A percentile compares a stretch with the other conserved stretches of the same genome.
Conservation (phyloP, 257 asterid genomes). For the Anisodus tanguticus region DNA sequence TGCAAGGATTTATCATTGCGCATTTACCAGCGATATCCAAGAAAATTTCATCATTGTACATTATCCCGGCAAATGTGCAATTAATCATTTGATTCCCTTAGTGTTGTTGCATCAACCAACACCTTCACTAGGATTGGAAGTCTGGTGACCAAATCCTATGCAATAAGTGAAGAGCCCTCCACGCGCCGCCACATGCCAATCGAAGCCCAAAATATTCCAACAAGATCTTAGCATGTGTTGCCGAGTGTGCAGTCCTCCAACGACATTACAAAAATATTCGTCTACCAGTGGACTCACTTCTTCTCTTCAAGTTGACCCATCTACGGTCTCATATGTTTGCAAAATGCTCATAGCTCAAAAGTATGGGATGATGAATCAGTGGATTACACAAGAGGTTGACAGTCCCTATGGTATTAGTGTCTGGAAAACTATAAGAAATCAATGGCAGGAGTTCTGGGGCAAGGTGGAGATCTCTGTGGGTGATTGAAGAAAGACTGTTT, state of each 20-base stretch:
- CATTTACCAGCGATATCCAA: too few species aligned
- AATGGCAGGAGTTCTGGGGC: too few species aligned
- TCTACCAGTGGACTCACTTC: neutral
- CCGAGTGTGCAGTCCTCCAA: neutral
- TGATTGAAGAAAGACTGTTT: too few species aligned
- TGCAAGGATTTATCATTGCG: too few species aligned
- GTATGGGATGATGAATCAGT: too few species aligned
- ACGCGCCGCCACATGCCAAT: neutral
- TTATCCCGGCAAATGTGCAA: neutral
- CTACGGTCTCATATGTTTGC: neutral
- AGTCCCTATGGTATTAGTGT: too few species aligned
- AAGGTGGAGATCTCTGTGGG: too few species aligned
- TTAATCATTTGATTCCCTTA: neutral
- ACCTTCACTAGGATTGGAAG: neutral
- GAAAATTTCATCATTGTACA: too few species aligned
- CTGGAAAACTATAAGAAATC: too few species aligned
- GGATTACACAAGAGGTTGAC: too few species aligned
- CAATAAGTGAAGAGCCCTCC: neutral
- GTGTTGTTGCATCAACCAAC: neutral
- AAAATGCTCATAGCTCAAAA: too few species aligned
- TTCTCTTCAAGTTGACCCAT: neutral
- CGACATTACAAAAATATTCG: neutral
- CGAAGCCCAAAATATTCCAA: neutral
- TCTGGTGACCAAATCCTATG: neutral
- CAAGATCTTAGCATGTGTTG: neutral